phyloP scores from a whole-genome alignment of 2,329 filamentous ascomycete genomes.

The Fusarium nygamai region DNA sequence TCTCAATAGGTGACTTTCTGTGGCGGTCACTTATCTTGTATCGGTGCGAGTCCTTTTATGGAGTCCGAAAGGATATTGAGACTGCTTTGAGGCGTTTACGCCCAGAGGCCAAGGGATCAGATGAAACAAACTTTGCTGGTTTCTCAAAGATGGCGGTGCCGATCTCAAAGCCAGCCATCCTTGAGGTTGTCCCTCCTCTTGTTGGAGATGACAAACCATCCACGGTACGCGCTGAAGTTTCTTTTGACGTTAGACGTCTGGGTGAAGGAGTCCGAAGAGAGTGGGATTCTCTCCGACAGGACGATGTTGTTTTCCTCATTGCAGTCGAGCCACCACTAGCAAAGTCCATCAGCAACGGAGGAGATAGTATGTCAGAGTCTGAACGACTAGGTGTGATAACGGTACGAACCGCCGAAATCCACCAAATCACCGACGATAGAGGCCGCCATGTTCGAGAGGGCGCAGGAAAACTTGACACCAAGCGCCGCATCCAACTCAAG shows the following conservation, averaged over 20 bases:
- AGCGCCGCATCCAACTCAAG: slow-evolving; percentile 79
- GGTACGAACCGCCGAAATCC: slow-evolving; percentile 84
- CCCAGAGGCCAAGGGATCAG: slow-evolving; percentile 71
- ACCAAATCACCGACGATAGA: slow-evolving; percentile 87
- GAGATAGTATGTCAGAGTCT: slow-evolving; percentile 53
- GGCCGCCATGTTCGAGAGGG: slow-evolving; percentile 75
- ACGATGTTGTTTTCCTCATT: slow-evolving; percentile 90
- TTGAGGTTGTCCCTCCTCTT: slow-evolving; percentile 83
- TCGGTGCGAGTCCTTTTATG: slow-evolving; percentile 91
- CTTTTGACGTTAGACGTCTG: slow-evolving; percentile 83
- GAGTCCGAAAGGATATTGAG: slow-evolving; percentile 91
- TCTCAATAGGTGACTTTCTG: slow-evolving; percentile 95
- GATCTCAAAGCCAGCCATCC: slow-evolving; percentile 84
- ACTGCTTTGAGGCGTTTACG: slow-evolving; percentile 81
- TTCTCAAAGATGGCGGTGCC: slow-evolving; percentile 93
- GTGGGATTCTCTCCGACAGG: slow-evolving; percentile 88
- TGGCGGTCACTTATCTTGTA: slow-evolving; percentile 93
- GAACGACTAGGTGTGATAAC: slow-evolving; percentile 74
- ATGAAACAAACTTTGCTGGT: slow-evolving; percentile 79
- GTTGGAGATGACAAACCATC: slow-evolving; percentile 88
- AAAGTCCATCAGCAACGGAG: slow-evolving; percentile 64
- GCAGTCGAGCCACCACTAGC: slow-evolving; percentile 72
- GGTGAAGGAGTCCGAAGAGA: slow-evolving; percentile 80
- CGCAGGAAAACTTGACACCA: slow-evolving; percentile 69
- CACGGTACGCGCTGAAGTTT: slow-evolving; percentile 85